Base-by-base conservation (phyloP, 805 yeast species). In the Debaryomyces tyrocola region DNA sequence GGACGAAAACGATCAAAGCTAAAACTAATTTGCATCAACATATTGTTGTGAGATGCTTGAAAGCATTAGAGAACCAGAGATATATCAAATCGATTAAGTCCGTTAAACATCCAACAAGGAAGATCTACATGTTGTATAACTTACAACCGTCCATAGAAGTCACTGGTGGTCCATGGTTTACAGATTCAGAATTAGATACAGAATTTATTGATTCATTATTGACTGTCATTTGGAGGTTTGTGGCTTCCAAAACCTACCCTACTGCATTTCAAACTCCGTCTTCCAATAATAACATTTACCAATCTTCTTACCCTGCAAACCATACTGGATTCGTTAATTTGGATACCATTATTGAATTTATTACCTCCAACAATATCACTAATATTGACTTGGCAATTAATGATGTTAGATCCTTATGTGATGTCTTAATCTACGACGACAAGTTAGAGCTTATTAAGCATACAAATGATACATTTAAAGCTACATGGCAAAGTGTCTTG, bases 81-180 rank as follows among this genome's bases (percentile, higher is more conserved):
- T 85, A 81, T 64, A 90, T 95, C 64, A 94, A 94, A 64, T 79
- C 87, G 50, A 90, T 94, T 61, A 92, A 94, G 62, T 82, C 89
- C 20, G 98, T 94, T 28, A 92, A 88, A 48, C 84, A 80, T 64
- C 97, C 98, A 11, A 92, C 97, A 1, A 78, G 99, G 53, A 94
- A 94, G 60, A 92, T 94, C 29, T 95, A 92, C 67, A 94, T 94
- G 98, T 75, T 94, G 44, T 92, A 91, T 63, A 84, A 89, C 60
- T 72, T 94, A 54, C 96, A 90, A 62, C 99, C 99, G 4, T 86
- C 96, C 3, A 84, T 89, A 28, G 98, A 92, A 54, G 94, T 94
- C 33, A 94, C 98, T 0, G 99, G 99, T 53, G 99, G 99, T 4
- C 98, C 98, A 4, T 94, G 99, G 99, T 94, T 91, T 62, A 90